A percentile compares a stretch with the other conserved stretches of the same genome.
Conservation (phyloP, 352 stramenopile genomes). For the Phytophthora foliorum region DNA sequence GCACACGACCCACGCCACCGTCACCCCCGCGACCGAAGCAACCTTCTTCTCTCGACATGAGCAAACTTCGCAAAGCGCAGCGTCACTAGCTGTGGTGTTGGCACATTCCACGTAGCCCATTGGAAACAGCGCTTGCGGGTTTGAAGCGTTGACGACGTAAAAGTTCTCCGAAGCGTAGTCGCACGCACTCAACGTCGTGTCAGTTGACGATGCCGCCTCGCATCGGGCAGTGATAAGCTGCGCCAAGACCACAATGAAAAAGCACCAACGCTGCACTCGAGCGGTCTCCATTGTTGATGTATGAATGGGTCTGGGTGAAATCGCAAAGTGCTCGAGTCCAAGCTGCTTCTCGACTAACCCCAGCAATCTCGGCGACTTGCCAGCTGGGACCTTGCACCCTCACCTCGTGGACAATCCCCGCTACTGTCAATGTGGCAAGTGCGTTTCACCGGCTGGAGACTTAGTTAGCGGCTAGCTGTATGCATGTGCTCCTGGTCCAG, state of each 20-base stretch:
- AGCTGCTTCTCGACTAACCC: conserved; percentile 4
- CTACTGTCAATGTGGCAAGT: conserved; percentile 29
- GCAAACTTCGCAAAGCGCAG: conserved; percentile 33
- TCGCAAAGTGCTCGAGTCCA: conserved; percentile 20
- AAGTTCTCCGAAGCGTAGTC: conserved; percentile 30
- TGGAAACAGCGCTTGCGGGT: conserved; percentile 35
- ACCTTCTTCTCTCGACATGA: conserved; percentile 53
- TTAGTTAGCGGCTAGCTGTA: conserved; percentile 20
- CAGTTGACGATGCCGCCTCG: conserved; percentile 16
- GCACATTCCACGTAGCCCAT: conserved; percentile 46
- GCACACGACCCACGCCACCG: conserved; percentile 41
- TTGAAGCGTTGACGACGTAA: conserved; percentile 45
- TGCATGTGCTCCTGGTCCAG: conserved; percentile 15
- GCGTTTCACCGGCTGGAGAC: conserved; percentile 21
- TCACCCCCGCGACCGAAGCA: conserved; percentile 20
- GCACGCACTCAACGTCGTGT: conserved; percentile 26
- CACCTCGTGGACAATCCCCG: conserved; percentile 24
- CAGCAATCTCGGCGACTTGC: conserved; percentile 16
- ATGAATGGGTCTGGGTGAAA: conserved; percentile 13
- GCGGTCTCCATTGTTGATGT: conserved; percentile 25
- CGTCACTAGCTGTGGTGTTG: conserved; percentile 14
- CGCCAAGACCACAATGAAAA: conserved; percentile 6
- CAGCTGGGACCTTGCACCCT: conserved; percentile 32
- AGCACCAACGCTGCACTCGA: conserved; percentile 4
- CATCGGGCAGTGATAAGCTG: conserved; percentile 24